Base-by-base conservation (phyloP, 768 basidiomycete species). In the Kwoniella sp. region DNA sequence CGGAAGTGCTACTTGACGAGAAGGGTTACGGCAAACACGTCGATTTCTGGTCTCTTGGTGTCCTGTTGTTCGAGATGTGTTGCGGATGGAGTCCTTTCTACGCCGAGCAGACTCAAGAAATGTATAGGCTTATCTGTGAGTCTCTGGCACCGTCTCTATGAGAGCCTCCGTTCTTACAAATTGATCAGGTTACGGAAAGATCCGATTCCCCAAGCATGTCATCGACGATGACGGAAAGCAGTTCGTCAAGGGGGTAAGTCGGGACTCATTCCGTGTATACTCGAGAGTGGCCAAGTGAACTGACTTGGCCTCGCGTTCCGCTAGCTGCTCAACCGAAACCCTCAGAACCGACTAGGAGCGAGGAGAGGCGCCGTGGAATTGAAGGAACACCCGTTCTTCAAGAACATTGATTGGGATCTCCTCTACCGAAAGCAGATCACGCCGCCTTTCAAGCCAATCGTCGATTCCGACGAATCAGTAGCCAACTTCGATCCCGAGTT, bases 31-130 rank as follows among this genome's bases (percentile, higher is more conserved):
- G 90, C 50, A 98, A 98, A 81, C 88, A 96, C 53, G 96, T 99
- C 70, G 96, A 99, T 79, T 99, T 98, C 79, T 99, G 96, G 94
- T 90, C 89, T 51, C 82, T 97, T 21, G 95, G 94, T 33, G 96
- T 98, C 1, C 83, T 99, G 30, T 83, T 99, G 24, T 99, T 98
- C 78, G 96, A 99, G 82, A 99, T 99, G 96, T 98, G 96, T 74
- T 99, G 96, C 71, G 96, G 96, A 6, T 98, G 96, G 96, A 92
- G 90, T 77, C 96, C 96, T 46, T 99, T 98, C 82, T 99, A 98
- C 75, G 94, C 95, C 19, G 96, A 99, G 75, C 96, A 99, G 77
- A 96, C 92, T 3, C 95, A 99, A 79, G 91, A 95, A 81, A 99
- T 99, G 96, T 99, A 99, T 83, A 65, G 67, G 19, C 51, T 74